Conservation (phyloP, 192 early-diverging fungal species). For the Geranomyces variabilis region DNA sequence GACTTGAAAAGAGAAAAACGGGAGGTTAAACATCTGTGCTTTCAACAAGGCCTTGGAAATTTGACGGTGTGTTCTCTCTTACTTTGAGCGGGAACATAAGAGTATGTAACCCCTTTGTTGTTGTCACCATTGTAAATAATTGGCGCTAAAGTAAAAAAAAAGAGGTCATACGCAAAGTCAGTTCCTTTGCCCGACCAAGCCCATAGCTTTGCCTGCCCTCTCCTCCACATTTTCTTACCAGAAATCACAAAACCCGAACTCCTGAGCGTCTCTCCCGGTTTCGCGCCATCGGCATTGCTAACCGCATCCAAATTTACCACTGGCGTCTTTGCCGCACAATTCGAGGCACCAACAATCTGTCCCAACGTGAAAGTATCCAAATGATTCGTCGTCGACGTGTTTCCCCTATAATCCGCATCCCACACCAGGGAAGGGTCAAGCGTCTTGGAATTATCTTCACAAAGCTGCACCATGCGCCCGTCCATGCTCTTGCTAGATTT, state of each 20-base stretch:
- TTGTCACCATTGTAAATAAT: conserved; percentile 31
- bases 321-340: not conserved
- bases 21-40: no score
- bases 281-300: conserved; percentile 22
- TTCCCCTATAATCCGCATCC: not conserved
- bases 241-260: conserved; percentile 39
- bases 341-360: conserved; percentile 14
- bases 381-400: conserved; percentile 10
- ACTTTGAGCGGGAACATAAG: conserved; percentile 35
- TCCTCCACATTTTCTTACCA: no score
- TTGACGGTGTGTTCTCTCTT: no score
- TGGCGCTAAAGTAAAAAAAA: conserved; percentile 5
- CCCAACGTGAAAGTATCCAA: conserved; percentile 33
- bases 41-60: no score
- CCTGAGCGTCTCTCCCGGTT: conserved; percentile 21
- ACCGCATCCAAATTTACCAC: conserved; percentile 7
- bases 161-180: not conserved
- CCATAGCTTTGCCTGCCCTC: not conserved
- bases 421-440: not conserved
- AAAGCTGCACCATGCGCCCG: conserved; percentile 15
- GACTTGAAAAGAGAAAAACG: conserved; percentile 9
- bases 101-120: not conserved
- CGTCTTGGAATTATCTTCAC: not conserved
- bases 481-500: conserved; percentile 8
- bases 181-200: not conserved